phyloP scores from a whole-genome alignment of 768 basidiomycete species.

The Boletus insuetus region DNA sequence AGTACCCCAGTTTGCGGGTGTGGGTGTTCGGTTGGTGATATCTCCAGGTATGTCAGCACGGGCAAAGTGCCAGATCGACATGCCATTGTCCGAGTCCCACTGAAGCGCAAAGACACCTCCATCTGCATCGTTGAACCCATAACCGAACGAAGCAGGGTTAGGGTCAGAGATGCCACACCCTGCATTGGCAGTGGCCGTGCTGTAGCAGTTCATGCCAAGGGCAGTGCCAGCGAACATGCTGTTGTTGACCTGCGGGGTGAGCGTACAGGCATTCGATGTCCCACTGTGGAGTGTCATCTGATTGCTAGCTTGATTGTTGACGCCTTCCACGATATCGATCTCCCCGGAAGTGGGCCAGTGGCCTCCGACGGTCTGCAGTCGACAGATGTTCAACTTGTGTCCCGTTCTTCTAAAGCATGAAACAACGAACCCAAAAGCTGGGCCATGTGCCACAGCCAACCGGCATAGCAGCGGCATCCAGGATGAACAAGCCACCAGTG shows the following conservation, averaged over 20 bases:
- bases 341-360: constrained; percentile 57
- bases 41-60: constrained; percentile 51
- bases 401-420: neutral
- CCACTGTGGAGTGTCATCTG: constrained; percentile 67
- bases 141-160: constrained; percentile 41
- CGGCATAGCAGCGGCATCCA: constrained; percentile 70
- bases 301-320: constrained; percentile 56
- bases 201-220: constrained; percentile 38
- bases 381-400: neutral
- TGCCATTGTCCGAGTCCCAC: constrained; percentile 47
- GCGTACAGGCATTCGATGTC: constrained; percentile 36
- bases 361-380: constrained; percentile 41
- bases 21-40: constrained; percentile 43
- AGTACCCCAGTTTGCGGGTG: constrained; percentile 49
- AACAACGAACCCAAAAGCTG: constrained; percentile 49
- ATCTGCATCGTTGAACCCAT: constrained; percentile 30
- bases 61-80: constrained; percentile 56
- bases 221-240: constrained; percentile 19
- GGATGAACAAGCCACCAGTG: constrained; percentile 67
- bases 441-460: constrained; percentile 63
- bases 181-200: constrained; percentile 37
- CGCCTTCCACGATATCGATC: constrained; percentile 75
- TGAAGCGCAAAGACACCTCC: constrained; percentile 58
- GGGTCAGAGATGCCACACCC: constrained; percentile 52
- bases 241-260: constrained; percentile 12